Conservation (phyloP, 169 alveolate species). For the Toxoplasma gondii region DNA sequence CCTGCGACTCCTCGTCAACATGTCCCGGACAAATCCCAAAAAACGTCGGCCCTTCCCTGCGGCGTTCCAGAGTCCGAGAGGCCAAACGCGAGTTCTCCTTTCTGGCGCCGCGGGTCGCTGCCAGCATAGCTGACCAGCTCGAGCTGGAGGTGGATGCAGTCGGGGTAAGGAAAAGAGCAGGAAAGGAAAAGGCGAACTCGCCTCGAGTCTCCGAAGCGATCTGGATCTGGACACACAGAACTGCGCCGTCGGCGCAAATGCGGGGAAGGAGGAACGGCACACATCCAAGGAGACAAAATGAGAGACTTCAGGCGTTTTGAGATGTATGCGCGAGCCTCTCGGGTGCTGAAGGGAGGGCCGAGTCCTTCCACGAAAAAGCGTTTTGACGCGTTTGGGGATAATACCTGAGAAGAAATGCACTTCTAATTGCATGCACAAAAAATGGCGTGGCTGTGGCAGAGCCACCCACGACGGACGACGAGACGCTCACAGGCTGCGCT, state of each 20-base stretch:
- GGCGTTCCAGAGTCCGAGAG: not conserved
- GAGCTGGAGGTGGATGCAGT: slow-evolving; percentile 14
- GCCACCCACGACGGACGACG: too few relatives aligned
- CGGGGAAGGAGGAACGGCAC: not conserved
- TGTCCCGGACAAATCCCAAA: not conserved
- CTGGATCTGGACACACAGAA: not conserved
- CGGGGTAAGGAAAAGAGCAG: not conserved
- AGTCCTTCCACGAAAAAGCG: too few relatives aligned
- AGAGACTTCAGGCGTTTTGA: not conserved
- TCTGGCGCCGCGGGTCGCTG: slow-evolving; percentile 1
- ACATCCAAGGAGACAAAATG: not conserved
- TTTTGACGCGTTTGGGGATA: too few relatives aligned
- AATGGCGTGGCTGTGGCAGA: too few relatives aligned
- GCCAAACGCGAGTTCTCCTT: slow-evolving; percentile 10
- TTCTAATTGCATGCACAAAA: too few relatives aligned
- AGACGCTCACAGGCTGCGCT: too few relatives aligned
- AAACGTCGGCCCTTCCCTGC: not conserved
- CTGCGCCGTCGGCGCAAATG: not conserved
- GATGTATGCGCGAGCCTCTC: not conserved
- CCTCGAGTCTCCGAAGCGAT: not conserved
- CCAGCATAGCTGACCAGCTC: slow-evolving; percentile 20
- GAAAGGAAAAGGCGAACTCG: not conserved
- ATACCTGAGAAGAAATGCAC: too few relatives aligned
- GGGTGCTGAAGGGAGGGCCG: not conserved
- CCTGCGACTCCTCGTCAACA: not conserved